Conservation (phyloP, 2,329 filamentous ascomycete species). For the Neonectria magnoliae region DNA sequence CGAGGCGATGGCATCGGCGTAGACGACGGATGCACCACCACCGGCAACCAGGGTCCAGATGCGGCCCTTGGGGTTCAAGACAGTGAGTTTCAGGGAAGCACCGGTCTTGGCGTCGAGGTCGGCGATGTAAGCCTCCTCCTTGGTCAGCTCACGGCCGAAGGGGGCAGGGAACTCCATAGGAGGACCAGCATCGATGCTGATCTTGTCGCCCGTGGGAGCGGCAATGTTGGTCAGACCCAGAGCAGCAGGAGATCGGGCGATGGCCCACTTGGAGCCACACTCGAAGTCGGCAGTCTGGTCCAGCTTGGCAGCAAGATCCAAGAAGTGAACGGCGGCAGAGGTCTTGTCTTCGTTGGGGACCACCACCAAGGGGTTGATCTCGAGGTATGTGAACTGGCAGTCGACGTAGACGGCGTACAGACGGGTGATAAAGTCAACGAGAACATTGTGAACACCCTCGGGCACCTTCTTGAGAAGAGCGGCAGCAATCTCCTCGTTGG, state of each 20-base stretch:
- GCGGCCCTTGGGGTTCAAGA: constrained; percentile 89
- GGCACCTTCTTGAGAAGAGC: constrained; percentile 92
- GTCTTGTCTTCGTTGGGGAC: constrained; percentile 94
- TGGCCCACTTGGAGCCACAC: constrained; percentile 98
- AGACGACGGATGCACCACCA: constrained; percentile 99
- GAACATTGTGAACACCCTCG: constrained; percentile 94
- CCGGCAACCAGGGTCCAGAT: constrained; percentile 99
- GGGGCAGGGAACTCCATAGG: constrained; percentile 99
- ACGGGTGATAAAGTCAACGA: constrained; percentile 98
- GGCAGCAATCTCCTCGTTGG: constrained; percentile 90
- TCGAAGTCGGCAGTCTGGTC: constrained; percentile 99
- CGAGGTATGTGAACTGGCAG: constrained; percentile 99
- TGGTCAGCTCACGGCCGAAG: constrained; percentile 97
- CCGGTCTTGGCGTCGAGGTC: constrained; percentile 99
- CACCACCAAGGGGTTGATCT: constrained; percentile 99
- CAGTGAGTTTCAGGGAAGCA: constrained; percentile 97
- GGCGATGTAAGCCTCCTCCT: constrained; percentile 99
- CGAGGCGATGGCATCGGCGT: constrained; percentile 97
- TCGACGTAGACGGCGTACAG: constrained; percentile 99
- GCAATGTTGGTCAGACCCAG: constrained; percentile 81
- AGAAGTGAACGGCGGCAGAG: constrained; percentile 95
- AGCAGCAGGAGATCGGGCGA: constrained; percentile 89
- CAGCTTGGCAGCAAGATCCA: constrained; percentile 97
- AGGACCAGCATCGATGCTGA: constrained; percentile 94
- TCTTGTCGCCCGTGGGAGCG: constrained; percentile 70